Percentiles rank a stretch among this genome's conserved stretches.
These are phyloP conservation scores for Paecilomyces variotii DNA, from an alignment of 2,329 filamentous ascomycete species.

Conservation along the genomic window DNA sequence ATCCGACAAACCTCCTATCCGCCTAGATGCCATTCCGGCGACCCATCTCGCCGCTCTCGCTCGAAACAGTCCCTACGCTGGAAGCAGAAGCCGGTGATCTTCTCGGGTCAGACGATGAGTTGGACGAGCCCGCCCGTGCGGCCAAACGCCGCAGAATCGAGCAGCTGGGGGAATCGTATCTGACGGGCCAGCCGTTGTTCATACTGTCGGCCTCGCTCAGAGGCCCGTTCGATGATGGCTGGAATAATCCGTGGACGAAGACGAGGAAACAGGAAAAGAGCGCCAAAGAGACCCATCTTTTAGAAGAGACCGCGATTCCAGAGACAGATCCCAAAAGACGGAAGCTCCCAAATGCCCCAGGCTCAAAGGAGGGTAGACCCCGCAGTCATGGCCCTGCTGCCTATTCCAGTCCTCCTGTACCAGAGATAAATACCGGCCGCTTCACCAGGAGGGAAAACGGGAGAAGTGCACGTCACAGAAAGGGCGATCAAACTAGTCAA, in stretches of 20 bases:
- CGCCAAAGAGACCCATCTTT: not conserved
- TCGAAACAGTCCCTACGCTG: slow-evolving; percentile 23
- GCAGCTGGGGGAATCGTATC: slow-evolving; percentile 32
- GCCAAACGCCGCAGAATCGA: slow-evolving; percentile 38
- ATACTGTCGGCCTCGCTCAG: slow-evolving; percentile 39
- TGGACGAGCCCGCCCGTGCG: slow-evolving; percentile 21
- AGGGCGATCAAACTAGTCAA: not conserved
- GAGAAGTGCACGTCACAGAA: not conserved
- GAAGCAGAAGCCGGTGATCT: slow-evolving; percentile 20
- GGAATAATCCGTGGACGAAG: slow-evolving; percentile 41
- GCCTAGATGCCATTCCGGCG: slow-evolving; percentile 25
- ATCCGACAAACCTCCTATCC: slow-evolving; percentile 4
- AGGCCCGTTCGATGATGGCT: slow-evolving; percentile 37
- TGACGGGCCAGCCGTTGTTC: slow-evolving; percentile 35
- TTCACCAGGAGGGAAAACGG: not conserved
- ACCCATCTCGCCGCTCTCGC: slow-evolving; percentile 23
- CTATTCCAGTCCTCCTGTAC: slow-evolving; percentile 2
- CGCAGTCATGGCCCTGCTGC: not conserved
- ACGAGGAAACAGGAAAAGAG: slow-evolving; percentile 8
- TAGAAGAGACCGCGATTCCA: slow-evolving; percentile 15
- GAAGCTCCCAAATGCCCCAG: slow-evolving; percentile 9
- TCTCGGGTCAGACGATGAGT: slow-evolving; percentile 32
- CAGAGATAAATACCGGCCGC: not conserved
- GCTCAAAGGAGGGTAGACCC: slow-evolving; percentile 8
- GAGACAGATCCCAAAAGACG: slow-evolving; percentile 19